Percentiles rank a stretch among this genome's conserved stretches.
Conservation (phyloP, 1,284 basidiomycete species). For the Ceratobasidium sp. region DNA sequence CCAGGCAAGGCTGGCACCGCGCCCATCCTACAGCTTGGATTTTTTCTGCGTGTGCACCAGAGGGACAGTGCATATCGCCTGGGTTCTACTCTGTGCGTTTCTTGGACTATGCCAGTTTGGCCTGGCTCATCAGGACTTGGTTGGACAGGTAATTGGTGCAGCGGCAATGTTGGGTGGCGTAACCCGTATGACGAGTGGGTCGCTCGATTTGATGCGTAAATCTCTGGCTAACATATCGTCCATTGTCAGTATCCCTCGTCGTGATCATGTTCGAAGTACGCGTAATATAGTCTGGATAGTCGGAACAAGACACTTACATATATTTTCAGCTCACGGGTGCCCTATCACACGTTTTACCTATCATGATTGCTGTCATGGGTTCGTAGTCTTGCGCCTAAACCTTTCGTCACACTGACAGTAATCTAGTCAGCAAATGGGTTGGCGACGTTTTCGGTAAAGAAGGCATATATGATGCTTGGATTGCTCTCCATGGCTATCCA, state of each 20-base stretch:
- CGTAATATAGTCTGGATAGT: not conserved
- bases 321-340: constrained; percentile 70
- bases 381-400: not conserved
- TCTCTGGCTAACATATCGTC: constrained; percentile 16
- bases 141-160: constrained; percentile 71
- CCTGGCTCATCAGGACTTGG: not conserved
- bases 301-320: constrained; percentile 43
- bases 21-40: constrained; percentile 73
- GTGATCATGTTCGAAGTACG: constrained; percentile 78
- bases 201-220: not conserved
- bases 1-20: constrained; percentile 73
- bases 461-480: constrained; percentile 82
- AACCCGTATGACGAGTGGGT: constrained; percentile 81
- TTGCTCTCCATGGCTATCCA: constrained; percentile 73
- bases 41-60: constrained; percentile 76
- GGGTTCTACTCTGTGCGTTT: constrained; percentile 76
- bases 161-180: constrained; percentile 85
- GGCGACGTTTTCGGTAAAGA: constrained; percentile 74
- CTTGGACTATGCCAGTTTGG: not conserved
- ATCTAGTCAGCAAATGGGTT: constrained; percentile 79
- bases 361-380: constrained; percentile 45
- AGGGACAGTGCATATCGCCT: constrained; percentile 78
- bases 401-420: not conserved
- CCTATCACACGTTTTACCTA: constrained; percentile 70
- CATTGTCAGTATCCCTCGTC: constrained; percentile 74